Percentiles rank a stretch among this genome's conserved stretches.
phyloP scores from a whole-genome alignment of 768 basidiomycete species.

The Rhodotorula taiwanensis region DNA sequence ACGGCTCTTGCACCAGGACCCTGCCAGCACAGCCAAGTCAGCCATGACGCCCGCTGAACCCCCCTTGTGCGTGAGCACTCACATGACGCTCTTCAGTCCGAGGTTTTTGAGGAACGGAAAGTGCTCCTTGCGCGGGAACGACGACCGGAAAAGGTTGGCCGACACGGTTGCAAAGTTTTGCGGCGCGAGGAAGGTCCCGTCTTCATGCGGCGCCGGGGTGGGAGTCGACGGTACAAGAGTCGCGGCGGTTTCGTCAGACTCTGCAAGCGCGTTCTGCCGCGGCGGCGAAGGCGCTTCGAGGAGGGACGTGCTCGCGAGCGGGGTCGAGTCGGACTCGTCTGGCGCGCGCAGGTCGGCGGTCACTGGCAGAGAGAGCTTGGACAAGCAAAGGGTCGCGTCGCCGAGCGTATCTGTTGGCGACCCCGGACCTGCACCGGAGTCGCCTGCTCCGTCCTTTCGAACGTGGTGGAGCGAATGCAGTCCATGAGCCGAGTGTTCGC shows the following conservation, averaged over 20 bases:
- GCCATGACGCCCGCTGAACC: too few relatives aligned
- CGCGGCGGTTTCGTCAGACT: background rate
- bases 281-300: background rate
- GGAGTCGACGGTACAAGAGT: background rate
- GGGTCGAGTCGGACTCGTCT: background rate
- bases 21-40: constrained; percentile 16
- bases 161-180: constrained; percentile 46
- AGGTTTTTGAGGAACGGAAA: constrained; percentile 46
- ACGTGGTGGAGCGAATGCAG: background rate
- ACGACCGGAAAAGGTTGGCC: constrained; percentile 43
- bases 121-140: constrained; percentile 45
- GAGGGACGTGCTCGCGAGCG: background rate
- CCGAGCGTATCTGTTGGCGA: too few relatives aligned
- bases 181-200: constrained; percentile 38
- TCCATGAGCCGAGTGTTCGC: too few relatives aligned
- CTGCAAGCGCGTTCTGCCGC: background rate
- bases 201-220: background rate
- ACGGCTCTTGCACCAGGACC: constrained; percentile 46
- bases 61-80: too few relatives aligned
- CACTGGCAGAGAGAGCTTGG: background rate
- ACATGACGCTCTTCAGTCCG: constrained; percentile 46
- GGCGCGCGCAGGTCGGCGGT: too few relatives aligned
- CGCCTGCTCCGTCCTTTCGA: too few relatives aligned
- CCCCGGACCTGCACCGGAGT: too few relatives aligned
- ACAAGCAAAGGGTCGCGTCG: constrained; percentile 2